Conservation (phyloP, 164 flowering plant species). For the Aristolochia californica region DNA sequence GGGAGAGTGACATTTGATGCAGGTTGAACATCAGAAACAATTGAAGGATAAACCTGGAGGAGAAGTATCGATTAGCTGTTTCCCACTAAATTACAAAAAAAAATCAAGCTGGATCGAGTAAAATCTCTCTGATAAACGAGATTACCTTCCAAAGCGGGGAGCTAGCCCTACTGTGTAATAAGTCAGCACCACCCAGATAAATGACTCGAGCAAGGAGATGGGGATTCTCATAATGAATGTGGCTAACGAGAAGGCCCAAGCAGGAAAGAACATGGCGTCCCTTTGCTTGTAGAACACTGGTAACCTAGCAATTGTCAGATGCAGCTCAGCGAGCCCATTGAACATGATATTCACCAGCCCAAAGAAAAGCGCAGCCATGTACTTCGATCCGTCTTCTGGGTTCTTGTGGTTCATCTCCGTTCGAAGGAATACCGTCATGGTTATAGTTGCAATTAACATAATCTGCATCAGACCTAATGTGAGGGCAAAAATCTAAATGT, state of each 20-base stretch:
- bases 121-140: neutral
- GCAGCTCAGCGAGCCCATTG: conserved; percentile 30
- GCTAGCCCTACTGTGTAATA: conserved; percentile 57
- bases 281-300: conserved; percentile 41
- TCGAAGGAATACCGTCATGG: conserved; percentile 42
- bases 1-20: conserved; percentile 45
- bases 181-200: conserved; percentile 35
- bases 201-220: conserved; percentile 35
- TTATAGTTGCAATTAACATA: conserved; percentile 19
- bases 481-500: neutral
- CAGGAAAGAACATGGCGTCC: conserved; percentile 30
- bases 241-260: conserved; percentile 58
- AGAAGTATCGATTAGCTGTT: neutral
- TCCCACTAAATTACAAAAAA: neutral
- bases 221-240: conserved; percentile 54
- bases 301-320: conserved; percentile 22
- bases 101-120: neutral
- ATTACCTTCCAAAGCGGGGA: conserved; percentile 45
- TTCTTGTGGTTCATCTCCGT: conserved; percentile 30
- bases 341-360: conserved; percentile 25
- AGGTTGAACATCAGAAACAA: conserved; percentile 31
- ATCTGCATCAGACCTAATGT: conserved; percentile 22
- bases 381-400: conserved; percentile 15
- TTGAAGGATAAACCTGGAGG: conserved; percentile 43
- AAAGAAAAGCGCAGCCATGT: conserved; percentile 28